These are phyloP conservation scores for Fusarium sp. DNA, from an alignment of 2,329 filamentous ascomycete species.

Conservation along the genomic window DNA sequence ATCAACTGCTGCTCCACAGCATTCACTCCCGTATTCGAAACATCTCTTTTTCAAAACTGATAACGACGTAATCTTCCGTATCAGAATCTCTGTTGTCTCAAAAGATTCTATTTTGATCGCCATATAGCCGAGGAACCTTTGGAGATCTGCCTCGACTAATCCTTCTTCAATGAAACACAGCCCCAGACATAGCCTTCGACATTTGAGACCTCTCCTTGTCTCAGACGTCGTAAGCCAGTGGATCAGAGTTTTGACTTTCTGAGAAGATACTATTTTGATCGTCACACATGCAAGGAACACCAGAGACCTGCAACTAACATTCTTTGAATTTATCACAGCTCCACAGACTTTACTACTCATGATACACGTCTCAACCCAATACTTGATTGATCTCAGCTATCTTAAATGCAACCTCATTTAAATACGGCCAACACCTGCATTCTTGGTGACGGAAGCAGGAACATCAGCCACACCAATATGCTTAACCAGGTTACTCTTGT, in stretches of 20 bases:
- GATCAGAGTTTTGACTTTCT: background rate
- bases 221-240: background rate
- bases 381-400: background rate
- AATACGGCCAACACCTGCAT: slow-evolving; percentile 20
- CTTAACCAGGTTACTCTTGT: slow-evolving; percentile 13
- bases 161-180: background rate
- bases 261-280: background rate
- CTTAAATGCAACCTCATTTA: background rate
- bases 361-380: background rate
- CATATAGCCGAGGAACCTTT: background rate
- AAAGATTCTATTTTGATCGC: background rate
- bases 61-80: background rate
- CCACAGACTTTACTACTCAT: background rate
- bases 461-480: slow-evolving; percentile 24
- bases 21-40: background rate
- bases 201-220: background rate
- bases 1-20: background rate
- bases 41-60: background rate
- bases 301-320: background rate
- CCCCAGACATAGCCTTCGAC: background rate
- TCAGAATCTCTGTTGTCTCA: background rate
- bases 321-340: background rate
- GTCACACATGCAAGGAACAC: background rate
- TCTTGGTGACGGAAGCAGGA: slow-evolving; percentile 10
- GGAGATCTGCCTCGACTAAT: background rate